Evolutionary conservation across 169 alveolate species (phyloP).

Genomic region (Haemoproteus tartakovskyi): DNA sequence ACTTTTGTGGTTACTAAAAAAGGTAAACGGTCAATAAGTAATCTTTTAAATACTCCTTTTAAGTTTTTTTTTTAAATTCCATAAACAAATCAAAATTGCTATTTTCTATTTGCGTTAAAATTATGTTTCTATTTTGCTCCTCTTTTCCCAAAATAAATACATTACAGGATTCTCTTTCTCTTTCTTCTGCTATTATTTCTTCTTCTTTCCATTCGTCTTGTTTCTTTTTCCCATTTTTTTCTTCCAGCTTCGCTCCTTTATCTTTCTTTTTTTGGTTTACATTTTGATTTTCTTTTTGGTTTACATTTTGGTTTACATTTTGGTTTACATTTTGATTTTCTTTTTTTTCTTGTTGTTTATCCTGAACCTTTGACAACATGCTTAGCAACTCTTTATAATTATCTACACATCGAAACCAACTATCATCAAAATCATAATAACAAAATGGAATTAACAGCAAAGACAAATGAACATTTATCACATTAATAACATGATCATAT

Average conservation of each 20-base stretch:
- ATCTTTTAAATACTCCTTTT: conserved; percentile 52
- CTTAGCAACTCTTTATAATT: conserved; percentile 30
- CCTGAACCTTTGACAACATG: background rate
- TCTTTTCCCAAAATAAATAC: conserved; percentile 25
- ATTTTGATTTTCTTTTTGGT: background rate
- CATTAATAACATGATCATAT: conserved; percentile 63
- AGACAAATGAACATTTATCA: conserved; percentile 57
- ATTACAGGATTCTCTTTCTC: conserved; percentile 1
- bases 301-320: too few relatives aligned
- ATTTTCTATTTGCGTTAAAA: conserved; percentile 36
- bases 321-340: background rate
- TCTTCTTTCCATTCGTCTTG: background rate
- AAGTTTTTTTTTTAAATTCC: conserved; percentile 15
- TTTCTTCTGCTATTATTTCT: background rate
- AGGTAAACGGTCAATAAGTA: conserved; percentile 35
- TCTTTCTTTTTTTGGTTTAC: background rate
- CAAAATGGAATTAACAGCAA: conserved; percentile 55
- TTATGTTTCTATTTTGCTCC: conserved; percentile 52
- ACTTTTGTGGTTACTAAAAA: conserved; percentile 20
- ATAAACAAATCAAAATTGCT: conserved; percentile 41
- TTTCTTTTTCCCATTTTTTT: too few relatives aligned
- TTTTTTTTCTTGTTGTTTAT: too few relatives aligned
- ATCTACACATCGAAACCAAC: conserved; percentile 61
- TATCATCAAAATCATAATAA: conserved; percentile 53
- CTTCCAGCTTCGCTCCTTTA: background rate